Evolutionary conservation across 139 green algal species (phyloP).

Genomic region (Coccomyxa sp.): DNA sequence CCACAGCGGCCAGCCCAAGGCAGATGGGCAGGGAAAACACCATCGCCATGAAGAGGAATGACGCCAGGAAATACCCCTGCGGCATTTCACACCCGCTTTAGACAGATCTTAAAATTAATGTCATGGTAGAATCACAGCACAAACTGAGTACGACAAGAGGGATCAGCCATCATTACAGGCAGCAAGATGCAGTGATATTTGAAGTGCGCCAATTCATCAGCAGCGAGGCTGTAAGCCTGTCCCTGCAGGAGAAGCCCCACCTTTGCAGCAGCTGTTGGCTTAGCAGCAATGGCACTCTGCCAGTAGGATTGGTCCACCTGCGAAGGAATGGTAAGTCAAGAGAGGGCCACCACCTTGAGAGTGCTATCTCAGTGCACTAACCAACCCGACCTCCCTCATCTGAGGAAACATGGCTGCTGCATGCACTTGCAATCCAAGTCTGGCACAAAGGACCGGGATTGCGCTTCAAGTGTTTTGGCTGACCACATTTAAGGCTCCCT

Average conservation of each 20-base stretch:
- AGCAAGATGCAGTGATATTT: too few relatives aligned
- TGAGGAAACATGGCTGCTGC: too few relatives aligned
- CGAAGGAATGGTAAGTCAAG: background rate
- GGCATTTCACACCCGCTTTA: too few relatives aligned
- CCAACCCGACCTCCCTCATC: too few relatives aligned
- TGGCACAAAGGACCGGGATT: too few relatives aligned
- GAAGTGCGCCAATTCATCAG: too few relatives aligned
- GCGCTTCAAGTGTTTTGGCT: too few relatives aligned
- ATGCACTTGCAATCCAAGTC: too few relatives aligned
- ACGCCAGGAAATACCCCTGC: conserved; percentile 19
- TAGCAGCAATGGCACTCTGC: conserved; percentile 16
- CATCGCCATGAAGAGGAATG: conserved; percentile 15
- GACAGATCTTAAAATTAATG: too few relatives aligned
- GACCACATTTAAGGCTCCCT: too few relatives aligned
- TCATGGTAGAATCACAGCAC: too few relatives aligned
- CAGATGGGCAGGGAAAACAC: conserved; percentile 11
- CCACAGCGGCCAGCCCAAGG: conserved; percentile 11
- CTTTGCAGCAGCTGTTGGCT: conserved; percentile 7
- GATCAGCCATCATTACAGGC: background rate
- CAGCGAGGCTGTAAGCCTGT: background rate
- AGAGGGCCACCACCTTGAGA: background rate
- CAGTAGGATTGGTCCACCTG: conserved; percentile 11
- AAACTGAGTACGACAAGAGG: background rate
- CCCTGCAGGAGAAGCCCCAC: background rate
- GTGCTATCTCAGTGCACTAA: background rate